Percentiles rank a stretch among this genome's conserved stretches.
phyloP scores from a whole-genome alignment of 2,329 filamentous ascomycete species.

The Monilinia vaccinii-corymbosi region DNA sequence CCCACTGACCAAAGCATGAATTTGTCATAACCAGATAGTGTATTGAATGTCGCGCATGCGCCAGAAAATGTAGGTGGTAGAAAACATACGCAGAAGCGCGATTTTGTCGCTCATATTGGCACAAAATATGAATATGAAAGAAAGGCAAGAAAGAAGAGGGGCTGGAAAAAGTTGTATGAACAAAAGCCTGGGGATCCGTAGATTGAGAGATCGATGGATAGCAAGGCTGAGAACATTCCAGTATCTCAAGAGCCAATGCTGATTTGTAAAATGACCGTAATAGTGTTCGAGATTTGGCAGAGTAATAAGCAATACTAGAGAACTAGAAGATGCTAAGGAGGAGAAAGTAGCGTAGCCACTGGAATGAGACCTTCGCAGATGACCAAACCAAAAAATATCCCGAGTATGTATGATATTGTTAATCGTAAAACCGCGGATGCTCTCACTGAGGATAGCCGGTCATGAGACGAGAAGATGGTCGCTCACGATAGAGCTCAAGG shows the following conservation, averaged over 20 bases:
- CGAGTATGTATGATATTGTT: not conserved
- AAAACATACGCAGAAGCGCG: slow-evolving; percentile 1
- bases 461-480: slow-evolving; percentile 1
- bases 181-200: not conserved
- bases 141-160: not conserved
- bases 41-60: not conserved
- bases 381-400: not conserved
- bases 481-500: slow-evolving; percentile 20
- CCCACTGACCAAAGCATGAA: not conserved
- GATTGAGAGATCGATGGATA: not conserved
- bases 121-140: slow-evolving; percentile 2
- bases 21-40: not conserved
- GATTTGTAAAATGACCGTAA: slow-evolving; percentile 7
- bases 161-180: not conserved
- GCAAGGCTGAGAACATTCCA: slow-evolving; percentile 26
- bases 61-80: not conserved
- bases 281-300: slow-evolving; percentile 14
- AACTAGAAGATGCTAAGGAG: slow-evolving; percentile 15
- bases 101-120: not conserved
- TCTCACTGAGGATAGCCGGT: slow-evolving; percentile 1
- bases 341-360: slow-evolving; percentile 14
- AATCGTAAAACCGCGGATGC: not conserved
- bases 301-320: slow-evolving; percentile 17
- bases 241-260: slow-evolving; percentile 21
- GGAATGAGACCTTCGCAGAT: not conserved